These are phyloP conservation scores for Leccinum broughii DNA, from an alignment of 768 basidiomycete genomes.

Conservation along the genomic window DNA sequence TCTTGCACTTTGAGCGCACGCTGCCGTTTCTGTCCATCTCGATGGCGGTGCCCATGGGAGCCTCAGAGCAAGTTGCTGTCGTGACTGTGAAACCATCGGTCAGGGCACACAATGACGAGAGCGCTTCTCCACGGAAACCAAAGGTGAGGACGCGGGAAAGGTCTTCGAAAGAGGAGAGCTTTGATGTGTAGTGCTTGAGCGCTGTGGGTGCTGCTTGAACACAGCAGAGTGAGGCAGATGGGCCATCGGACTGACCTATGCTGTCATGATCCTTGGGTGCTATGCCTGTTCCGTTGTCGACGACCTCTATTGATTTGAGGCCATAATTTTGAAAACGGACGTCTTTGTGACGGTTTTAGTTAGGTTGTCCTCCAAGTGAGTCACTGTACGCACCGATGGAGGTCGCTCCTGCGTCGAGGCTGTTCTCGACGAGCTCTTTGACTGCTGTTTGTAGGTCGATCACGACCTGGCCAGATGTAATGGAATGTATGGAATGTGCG, in stretches of 20 bases:
- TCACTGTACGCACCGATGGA: conserved; percentile 62
- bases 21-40: conserved; percentile 69
- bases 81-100: conserved; percentile 66
- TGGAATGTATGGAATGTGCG: conserved; percentile 73
- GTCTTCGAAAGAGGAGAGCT: conserved; percentile 74
- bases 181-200: conserved; percentile 93
- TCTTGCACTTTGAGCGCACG: conserved; percentile 53
- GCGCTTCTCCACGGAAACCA: conserved; percentile 95
- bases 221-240: not conserved
- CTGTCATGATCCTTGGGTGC: conserved; percentile 70
- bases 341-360: conserved; percentile 49
- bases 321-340: conserved; percentile 91
- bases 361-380: too few relatives aligned
- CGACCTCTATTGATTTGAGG: conserved; percentile 75
- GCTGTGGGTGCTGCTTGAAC: conserved; percentile 42
- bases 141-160: conserved; percentile 76
- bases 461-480: conserved; percentile 95
- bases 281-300: conserved; percentile 93
- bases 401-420: conserved; percentile 89
- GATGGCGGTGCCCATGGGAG: conserved; percentile 80
- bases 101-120: conserved; percentile 90
- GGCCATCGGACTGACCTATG: conserved; percentile 56
- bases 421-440: conserved; percentile 97
- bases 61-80: conserved; percentile 69
- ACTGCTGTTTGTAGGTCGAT: conserved; percentile 91